Evolutionary conservation across 208 protist genomes (phyloP).

Genomic region (Wallacemonas rigidus): DNA sequence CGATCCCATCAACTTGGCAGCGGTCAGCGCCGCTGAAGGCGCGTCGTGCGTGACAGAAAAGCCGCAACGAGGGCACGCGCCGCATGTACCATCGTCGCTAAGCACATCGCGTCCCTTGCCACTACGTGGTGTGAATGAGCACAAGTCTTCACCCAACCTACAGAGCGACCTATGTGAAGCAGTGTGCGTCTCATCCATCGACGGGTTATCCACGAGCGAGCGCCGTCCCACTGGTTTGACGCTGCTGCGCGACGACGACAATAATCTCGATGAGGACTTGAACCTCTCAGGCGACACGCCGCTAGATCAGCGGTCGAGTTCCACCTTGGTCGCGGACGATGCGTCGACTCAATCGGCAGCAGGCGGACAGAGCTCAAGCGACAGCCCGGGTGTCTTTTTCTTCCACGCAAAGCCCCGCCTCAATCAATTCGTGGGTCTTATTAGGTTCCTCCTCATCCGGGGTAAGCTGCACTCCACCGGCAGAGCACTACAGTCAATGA

Average conservation of each 20-base stretch:
- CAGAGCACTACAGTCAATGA: not conserved
- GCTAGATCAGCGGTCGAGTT: not conserved
- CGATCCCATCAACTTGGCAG: not conserved
- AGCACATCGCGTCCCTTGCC: not conserved
- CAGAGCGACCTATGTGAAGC: not conserved
- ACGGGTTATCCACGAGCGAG: constrained; percentile 8
- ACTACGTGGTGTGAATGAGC: not conserved
- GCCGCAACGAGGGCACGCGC: no score
- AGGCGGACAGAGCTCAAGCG: not conserved
- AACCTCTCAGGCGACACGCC: not conserved
- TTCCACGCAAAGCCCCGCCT: constrained; percentile 22
- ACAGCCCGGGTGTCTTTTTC: constrained; percentile 1
- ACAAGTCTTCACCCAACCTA: not conserved
- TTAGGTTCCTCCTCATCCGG: constrained; percentile 31
- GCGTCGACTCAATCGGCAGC: not conserved
- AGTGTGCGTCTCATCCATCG: constrained; percentile 7
- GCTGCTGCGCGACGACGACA: not conserved
- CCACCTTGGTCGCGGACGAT: not conserved
- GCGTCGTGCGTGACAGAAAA: no score
- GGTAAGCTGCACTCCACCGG: constrained; percentile 17
- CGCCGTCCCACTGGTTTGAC: not conserved
- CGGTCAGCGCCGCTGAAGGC: not conserved
- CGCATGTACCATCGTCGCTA: no score
- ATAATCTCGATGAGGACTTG: not conserved
- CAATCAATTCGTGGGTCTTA: constrained; percentile 34